phyloP scores from a whole-genome alignment of 345 rosid species.

The Microcos paniculata region DNA sequence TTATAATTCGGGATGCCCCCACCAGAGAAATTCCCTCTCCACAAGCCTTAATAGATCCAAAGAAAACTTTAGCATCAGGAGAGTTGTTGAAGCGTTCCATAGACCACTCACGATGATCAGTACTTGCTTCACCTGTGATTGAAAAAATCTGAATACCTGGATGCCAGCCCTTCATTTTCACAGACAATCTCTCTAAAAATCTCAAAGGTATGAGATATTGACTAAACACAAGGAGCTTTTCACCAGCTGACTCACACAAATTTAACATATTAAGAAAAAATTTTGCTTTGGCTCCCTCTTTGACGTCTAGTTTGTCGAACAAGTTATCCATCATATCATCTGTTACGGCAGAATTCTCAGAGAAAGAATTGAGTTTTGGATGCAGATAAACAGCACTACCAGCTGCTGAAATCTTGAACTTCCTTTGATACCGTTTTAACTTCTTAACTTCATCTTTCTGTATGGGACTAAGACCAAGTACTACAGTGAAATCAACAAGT shows the following conservation, averaged over 20 bases:
- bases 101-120: slow-evolving; percentile 67
- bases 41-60: slow-evolving; percentile 91
- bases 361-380: slow-evolving; percentile 44
- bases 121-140: slow-evolving; percentile 71
- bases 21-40: slow-evolving; percentile 97
- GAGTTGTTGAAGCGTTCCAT: slow-evolving; percentile 84
- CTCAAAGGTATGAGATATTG: slow-evolving; percentile 76
- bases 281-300: slow-evolving; percentile 77
- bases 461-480: slow-evolving; percentile 56
- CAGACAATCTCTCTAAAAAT: slow-evolving; percentile 57
- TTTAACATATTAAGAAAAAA: slow-evolving; percentile 69
- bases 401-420: slow-evolving; percentile 62
- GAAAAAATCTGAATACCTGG: slow-evolving; percentile 61
- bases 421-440: slow-evolving; percentile 39
- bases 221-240: slow-evolving; percentile 81
- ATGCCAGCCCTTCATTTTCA: slow-evolving; percentile 58
- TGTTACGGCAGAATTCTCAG: slow-evolving; percentile 29
- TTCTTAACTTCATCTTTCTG: slow-evolving; percentile 56
- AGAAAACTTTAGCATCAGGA: slow-evolving; percentile 68
- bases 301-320: slow-evolving; percentile 44
- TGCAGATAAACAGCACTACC: slow-evolving; percentile 74
- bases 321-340: slow-evolving; percentile 61
- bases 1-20: slow-evolving; percentile 80
- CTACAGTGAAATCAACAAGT: slow-evolving; percentile 71
- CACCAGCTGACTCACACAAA: slow-evolving; percentile 63